These are phyloP conservation scores for Phymatotrichopsis omnivora DNA, from an alignment of 2,329 filamentous ascomycete species.

Conservation along the genomic window DNA sequence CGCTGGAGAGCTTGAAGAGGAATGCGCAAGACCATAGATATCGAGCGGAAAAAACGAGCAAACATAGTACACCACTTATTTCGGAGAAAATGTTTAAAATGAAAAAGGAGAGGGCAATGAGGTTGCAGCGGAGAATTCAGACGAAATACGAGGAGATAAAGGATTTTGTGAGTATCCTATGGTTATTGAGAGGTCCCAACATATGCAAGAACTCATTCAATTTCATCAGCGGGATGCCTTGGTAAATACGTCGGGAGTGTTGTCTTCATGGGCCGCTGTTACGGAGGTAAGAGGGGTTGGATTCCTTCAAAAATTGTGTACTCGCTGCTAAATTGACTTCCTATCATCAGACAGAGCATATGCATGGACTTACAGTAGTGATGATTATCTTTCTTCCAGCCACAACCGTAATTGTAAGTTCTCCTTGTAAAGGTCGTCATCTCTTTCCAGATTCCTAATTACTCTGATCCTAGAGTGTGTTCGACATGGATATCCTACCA, in stretches of 20 bases:
- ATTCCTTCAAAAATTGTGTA: not conserved
- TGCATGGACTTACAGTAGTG: slow-evolving; percentile 11
- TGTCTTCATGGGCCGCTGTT: slow-evolving; percentile 12
- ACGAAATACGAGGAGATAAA: slow-evolving; percentile 12
- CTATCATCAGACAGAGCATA: slow-evolving; percentile 11
- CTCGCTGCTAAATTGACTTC: not conserved
- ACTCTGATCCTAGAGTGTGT: not conserved
- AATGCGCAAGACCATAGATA: slow-evolving; percentile 6
- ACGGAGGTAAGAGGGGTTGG: slow-evolving; percentile 3
- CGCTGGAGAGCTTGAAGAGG: not conserved
- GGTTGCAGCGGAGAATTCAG: slow-evolving; percentile 3
- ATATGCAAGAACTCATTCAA: not conserved
- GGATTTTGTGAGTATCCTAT: slow-evolving; percentile 8
- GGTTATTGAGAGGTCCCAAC: not conserved
- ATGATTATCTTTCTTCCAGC: slow-evolving; percentile 14
- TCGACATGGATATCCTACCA: slow-evolving; percentile 10
- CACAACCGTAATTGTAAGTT: slow-evolving; percentile 8
- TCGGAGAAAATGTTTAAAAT: slow-evolving; percentile 7
- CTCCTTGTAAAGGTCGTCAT: not conserved
- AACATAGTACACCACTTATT: not conserved
- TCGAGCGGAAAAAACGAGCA: not conserved
- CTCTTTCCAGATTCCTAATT: too few relatives aligned
- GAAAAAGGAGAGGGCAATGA: slow-evolving; percentile 5
- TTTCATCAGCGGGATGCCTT: slow-evolving; percentile 10
- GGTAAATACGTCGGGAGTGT: slow-evolving; percentile 15